Percentiles rank a stretch among this genome's conserved stretches.
phyloP scores from a whole-genome alignment of 139 green algal genomes.

The Microglena sp. region DNA sequence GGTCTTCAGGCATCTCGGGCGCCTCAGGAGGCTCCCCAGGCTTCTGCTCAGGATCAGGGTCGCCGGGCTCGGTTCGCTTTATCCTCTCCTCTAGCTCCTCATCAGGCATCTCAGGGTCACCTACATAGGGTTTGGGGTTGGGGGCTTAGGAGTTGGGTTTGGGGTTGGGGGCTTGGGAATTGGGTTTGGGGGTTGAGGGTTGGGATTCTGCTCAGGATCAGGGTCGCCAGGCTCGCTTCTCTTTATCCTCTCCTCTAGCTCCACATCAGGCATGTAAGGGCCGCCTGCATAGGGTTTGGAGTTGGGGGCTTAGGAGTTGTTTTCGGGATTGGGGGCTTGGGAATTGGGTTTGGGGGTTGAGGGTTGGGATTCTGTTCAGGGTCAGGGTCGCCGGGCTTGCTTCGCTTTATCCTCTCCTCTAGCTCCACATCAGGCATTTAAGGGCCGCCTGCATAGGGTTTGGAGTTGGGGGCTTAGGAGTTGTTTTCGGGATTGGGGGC shows the following conservation, averaged over 20 bases:
- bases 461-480: too few species aligned
- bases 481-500: too few species aligned
- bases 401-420: slow-evolving; percentile 43
- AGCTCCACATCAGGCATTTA: slow-evolving; percentile 52
- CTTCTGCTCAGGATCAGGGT: slow-evolving; percentile 61
- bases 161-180: too few species aligned
- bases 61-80: slow-evolving; percentile 48
- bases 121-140: slow-evolving; percentile 56
- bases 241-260: slow-evolving; percentile 74
- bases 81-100: slow-evolving; percentile 78
- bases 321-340: too few species aligned
- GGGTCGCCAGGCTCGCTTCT: slow-evolving; percentile 21
- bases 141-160: too few species aligned
- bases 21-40: slow-evolving; percentile 54
- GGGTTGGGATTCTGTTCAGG: slow-evolving; percentile 37
- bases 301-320: too few species aligned
- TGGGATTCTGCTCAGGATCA: slow-evolving; percentile 1
- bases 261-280: slow-evolving; percentile 73
- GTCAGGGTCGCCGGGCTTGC: slow-evolving; percentile 33
- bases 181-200: too few species aligned
- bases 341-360: too few species aligned
- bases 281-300: slow-evolving; percentile 44
- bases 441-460: too few species aligned
- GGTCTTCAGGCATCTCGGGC: slow-evolving; percentile 40
- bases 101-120: slow-evolving; percentile 86